phyloP scores from a whole-genome alignment of 805 yeast species.

The Yarrowia divulgata region DNA sequence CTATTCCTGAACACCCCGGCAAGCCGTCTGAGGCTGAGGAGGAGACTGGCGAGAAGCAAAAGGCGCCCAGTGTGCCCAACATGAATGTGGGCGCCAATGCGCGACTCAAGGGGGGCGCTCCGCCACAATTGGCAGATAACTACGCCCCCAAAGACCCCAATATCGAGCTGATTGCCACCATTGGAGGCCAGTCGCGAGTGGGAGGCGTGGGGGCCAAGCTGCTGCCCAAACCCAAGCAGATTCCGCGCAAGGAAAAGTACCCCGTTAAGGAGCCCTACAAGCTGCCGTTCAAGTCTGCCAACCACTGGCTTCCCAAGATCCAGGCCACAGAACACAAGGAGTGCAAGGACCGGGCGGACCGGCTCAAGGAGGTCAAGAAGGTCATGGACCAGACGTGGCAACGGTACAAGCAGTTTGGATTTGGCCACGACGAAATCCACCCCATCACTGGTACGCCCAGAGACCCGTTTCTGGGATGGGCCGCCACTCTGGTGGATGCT shows the following conservation, averaged over 20 bases:
- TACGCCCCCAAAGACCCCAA: slow-evolving; percentile 3
- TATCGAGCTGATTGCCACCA: slow-evolving; percentile 6
- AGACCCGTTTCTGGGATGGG: slow-evolving; percentile 60
- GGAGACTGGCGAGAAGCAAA: background rate
- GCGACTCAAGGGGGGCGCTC: slow-evolving; percentile 24
- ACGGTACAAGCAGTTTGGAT: slow-evolving; percentile 54
- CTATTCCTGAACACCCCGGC: slow-evolving; percentile 10
- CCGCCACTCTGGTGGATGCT: slow-evolving; percentile 60
- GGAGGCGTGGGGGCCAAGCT: background rate
- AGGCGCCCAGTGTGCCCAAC: background rate
- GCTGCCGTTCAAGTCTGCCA: background rate
- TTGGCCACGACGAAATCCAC: slow-evolving; percentile 57
- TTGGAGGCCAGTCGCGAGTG: slow-evolving; percentile 20
- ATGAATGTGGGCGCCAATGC: slow-evolving; percentile 30
- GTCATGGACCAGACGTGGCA: slow-evolving; percentile 57
- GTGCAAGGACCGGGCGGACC: slow-evolving; percentile 39
- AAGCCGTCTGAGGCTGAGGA: background rate
- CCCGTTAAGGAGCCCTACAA: slow-evolving; percentile 6
- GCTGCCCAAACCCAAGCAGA: slow-evolving; percentile 20
- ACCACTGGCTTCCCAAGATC: slow-evolving; percentile 40
- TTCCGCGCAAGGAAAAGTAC: slow-evolving; percentile 28
- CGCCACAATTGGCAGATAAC: background rate
- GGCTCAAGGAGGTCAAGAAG: slow-evolving; percentile 49
- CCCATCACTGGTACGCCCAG: slow-evolving; percentile 51
- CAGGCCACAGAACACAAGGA: slow-evolving; percentile 41